Percentiles rank a stretch among this genome's conserved stretches.
phyloP scores from a whole-genome alignment of 176 grass and related monocot genomes.

The Musa schizocarpa region DNA sequence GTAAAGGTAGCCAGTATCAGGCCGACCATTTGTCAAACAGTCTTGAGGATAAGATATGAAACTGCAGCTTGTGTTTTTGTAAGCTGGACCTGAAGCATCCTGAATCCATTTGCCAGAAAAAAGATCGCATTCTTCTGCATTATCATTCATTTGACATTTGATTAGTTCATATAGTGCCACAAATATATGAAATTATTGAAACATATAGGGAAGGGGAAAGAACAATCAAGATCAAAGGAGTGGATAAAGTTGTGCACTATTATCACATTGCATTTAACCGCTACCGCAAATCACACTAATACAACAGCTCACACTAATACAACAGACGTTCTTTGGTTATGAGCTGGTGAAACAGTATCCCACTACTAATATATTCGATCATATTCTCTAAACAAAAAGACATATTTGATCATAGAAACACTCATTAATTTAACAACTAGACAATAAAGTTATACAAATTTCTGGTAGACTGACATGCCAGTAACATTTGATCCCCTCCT shows the following conservation, averaged over 20 bases:
- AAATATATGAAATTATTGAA: no score
- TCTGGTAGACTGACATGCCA: not conserved
- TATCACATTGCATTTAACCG: not conserved
- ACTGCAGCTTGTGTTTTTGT: conserved; percentile 13
- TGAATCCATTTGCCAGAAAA: conserved; percentile 15
- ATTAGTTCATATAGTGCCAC: no score
- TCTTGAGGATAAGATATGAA: conserved; percentile 6
- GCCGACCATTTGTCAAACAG: conserved; percentile 18
- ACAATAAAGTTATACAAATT: not conserved
- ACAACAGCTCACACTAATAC: no score
- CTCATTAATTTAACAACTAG: not conserved
- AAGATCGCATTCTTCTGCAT: conserved; percentile 6
- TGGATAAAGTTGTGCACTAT: not conserved
- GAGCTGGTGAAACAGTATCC: not conserved
- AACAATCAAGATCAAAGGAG: not conserved
- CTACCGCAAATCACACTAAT: not conserved
- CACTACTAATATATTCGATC: not conserved
- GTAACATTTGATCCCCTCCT: not conserved
- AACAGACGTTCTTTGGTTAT: no score
- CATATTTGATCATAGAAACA: not conserved
- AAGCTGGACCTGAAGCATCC: conserved; percentile 4
- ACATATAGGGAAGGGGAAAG: not conserved
- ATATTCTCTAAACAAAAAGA: not conserved
- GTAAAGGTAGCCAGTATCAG: conserved; percentile 6
- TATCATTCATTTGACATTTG: not conserved